Evolutionary conservation across 2,329 filamentous ascomycete species (phyloP), one percentile per base, ranked within the genome.

Genomic region (Moelleriella libera): DNA sequence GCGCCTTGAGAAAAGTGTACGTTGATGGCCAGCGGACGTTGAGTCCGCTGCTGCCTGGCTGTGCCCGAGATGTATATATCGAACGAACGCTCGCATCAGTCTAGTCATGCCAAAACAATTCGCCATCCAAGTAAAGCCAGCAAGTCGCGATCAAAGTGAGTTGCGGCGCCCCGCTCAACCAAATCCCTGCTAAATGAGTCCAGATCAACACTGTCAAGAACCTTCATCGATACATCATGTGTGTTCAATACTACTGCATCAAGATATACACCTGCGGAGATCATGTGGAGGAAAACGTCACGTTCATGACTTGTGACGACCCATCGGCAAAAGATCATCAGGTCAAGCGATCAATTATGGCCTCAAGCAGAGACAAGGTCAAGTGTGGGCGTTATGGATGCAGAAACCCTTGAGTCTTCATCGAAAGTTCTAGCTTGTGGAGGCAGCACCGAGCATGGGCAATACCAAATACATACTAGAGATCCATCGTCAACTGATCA

Each of bases 311-410:
- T 40, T 48, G 44, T 29, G 44, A 44, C n/a, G 7, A 48, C 43
- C 47, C 44, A 43, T 46, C 40, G 12, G 46, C 40, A 21, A 30
- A n/a, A 41, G 37, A 30, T 28, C 44, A 48, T 43, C 40, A 40
- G 5, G 6, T 48, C 7, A 48, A 45, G 44, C 44, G 40, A 32
- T 40, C 39, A 28, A 28, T 41, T 46, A 9, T 49, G 41, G 41
- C 31, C 28, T 46, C 34, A 30, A 46, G 28, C 21, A 46, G 34
- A 31, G 44, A 46, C 8, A 29, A 14, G 29, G 10, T 29, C 41
- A 49, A 49, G 34, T 49, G 47, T 45, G 34, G 47, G 30, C 47
- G 45, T 41, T 41, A 6, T 44, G 14, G 32, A 31, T 46, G 41
- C 41, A 42, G 45, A 44, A 37, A 45, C 10, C 47, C 41, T 30